These are phyloP conservation scores for Linanthus parryae DNA, from an alignment of 148 eudicot species.

Conservation along the genomic window DNA sequence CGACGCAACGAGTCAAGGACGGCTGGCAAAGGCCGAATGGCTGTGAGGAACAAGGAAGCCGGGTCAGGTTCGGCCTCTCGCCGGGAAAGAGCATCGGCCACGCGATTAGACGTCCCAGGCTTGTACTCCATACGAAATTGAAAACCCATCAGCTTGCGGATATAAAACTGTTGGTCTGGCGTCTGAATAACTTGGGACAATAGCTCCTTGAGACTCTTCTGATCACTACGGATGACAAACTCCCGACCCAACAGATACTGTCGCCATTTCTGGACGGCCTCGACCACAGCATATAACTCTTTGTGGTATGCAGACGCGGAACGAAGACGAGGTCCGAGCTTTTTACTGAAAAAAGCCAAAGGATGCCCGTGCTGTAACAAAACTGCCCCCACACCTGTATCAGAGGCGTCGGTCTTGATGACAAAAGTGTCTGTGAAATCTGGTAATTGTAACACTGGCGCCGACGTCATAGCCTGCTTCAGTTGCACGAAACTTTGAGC, in stretches of 20 bases:
- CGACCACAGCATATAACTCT: neutral
- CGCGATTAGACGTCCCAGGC: neutral
- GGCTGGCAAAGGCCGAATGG: neutral
- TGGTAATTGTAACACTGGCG: neutral
- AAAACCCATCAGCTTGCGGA: neutral
- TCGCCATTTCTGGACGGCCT: neutral
- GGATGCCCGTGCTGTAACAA: neutral
- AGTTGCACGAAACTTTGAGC: neutral
- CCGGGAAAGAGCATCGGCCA: neutral
- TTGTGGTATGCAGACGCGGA: neutral
- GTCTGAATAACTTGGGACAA: neutral
- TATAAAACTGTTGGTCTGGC: too few species aligned
- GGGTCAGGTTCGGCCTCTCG: neutral
- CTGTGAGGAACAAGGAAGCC: neutral
- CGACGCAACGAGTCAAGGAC: neutral
- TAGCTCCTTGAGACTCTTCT: neutral
- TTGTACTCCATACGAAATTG: neutral
- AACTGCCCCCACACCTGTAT: neutral
- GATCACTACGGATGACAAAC: neutral
- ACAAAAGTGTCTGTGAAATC: neutral
- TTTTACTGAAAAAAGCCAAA: neutral
- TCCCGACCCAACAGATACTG: neutral
- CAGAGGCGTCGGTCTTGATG: neutral
- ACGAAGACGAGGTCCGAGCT: neutral
- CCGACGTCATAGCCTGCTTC: neutral